Conservation (phyloP, 352 stramenopile species). For the Globisporangium spinosum region DNA sequence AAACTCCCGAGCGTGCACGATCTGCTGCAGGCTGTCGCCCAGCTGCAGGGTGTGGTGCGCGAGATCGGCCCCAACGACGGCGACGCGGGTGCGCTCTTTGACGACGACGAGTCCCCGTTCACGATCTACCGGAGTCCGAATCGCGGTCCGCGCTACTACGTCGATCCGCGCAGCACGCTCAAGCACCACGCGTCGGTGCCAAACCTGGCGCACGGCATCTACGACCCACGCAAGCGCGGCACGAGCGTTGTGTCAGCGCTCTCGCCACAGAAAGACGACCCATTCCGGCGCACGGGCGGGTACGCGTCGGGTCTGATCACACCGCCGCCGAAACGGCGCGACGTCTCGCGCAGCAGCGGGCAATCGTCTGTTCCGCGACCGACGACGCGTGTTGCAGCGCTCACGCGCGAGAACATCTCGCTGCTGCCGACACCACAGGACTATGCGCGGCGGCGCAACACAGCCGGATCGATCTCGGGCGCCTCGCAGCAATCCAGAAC, state of each 20-base stretch:
- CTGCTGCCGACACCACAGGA: conserved; percentile 48
- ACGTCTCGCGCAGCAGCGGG: conserved; percentile 12
- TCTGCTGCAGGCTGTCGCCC: conserved; percentile 46
- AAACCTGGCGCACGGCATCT: conserved; percentile 18
- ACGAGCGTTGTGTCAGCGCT: conserved; percentile 13
- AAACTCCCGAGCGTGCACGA: conserved; percentile 50
- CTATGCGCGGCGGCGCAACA: conserved; percentile 22
- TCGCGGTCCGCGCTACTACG: conserved; percentile 19
- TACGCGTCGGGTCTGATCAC: conserved; percentile 31
- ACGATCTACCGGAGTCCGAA: conserved; percentile 28
- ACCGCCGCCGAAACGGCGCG: conserved; percentile 24
- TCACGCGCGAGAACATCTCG: conserved; percentile 82
- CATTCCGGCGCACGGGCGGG: conserved; percentile 6
- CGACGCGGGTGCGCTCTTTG: conserved; percentile 14
- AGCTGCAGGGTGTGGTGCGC: conserved; percentile 45
- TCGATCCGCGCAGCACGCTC: conserved; percentile 10
- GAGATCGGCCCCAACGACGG: conserved; percentile 26
- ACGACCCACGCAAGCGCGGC: conserved; percentile 15
- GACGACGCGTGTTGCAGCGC: conserved; percentile 49
- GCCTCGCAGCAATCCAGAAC: conserved; percentile 65
- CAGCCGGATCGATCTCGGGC: conserved; percentile 56
- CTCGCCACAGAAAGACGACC: conserved; percentile 14
- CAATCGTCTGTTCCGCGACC: conserved; percentile 27
- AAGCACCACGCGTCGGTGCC: conserved; percentile 9
- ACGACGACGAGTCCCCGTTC: conserved; percentile 25